Conservation (phyloP, 441 rosid species). For the Gossypium laxum region DNA sequence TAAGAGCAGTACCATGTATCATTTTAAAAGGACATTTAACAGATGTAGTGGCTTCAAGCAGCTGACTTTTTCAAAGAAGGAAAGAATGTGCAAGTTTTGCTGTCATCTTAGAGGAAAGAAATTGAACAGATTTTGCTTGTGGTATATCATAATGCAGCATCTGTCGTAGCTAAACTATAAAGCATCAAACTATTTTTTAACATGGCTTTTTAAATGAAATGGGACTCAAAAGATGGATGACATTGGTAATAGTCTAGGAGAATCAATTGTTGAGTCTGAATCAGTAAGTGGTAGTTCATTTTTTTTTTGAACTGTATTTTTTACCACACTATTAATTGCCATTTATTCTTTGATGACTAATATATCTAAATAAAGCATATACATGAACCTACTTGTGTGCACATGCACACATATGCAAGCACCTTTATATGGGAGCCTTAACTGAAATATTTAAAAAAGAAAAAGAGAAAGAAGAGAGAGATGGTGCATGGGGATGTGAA, state of each 20-base stretch:
- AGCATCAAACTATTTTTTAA: not conserved
- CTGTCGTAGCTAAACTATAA: not conserved
- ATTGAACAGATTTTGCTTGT: not conserved
- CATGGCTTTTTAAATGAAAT: not conserved
- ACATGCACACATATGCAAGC: not conserved
- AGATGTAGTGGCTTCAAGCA: not conserved
- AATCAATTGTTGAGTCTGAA: not conserved
- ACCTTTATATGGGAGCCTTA: not conserved
- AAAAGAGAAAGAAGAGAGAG: not conserved
- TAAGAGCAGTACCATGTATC: not conserved
- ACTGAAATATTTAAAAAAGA: not conserved
- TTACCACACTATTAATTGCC: not conserved
- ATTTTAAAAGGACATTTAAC: not conserved
- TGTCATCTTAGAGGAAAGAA: not conserved
- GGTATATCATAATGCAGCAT: not conserved
- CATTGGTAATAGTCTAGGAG: not conserved
- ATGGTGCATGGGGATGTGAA: not conserved
- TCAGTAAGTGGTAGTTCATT: not conserved
- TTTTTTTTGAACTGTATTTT: not conserved
- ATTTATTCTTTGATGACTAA: not conserved
- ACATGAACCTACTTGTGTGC: not conserved
- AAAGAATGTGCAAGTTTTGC: not conserved
- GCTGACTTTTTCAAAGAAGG: not conserved
- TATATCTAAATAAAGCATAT: not conserved
- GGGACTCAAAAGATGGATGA: not conserved